Conservation (phyloP, 1,284 basidiomycete genomes). For the Kwoniella shivajii region DNA sequence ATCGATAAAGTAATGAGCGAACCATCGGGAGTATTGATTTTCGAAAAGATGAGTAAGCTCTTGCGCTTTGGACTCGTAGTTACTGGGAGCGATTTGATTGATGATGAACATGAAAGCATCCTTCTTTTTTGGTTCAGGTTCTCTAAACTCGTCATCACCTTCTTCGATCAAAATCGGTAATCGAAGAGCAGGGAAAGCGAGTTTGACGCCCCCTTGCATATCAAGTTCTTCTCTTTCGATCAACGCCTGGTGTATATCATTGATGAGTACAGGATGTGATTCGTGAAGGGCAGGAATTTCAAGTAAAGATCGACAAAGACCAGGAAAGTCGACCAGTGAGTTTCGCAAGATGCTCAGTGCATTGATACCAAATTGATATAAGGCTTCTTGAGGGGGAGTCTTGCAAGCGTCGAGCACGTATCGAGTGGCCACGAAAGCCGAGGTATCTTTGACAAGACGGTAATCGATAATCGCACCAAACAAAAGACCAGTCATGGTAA, state of each 20-base stretch:
- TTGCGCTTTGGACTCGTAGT: conserved; percentile 81
- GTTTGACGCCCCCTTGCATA: conserved; percentile 57
- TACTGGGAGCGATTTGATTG: conserved; percentile 94
- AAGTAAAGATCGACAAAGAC: conserved; percentile 85
- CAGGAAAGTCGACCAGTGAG: conserved; percentile 89
- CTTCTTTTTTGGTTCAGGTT: conserved; percentile 82
- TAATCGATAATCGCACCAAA: conserved; percentile 96
- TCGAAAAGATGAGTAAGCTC: conserved; percentile 83
- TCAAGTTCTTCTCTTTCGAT: conserved; percentile 52
- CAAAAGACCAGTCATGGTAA: conserved; percentile 93
- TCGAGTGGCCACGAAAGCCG: conserved; percentile 94
- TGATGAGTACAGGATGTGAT: conserved; percentile 80
- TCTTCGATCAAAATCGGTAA: conserved; percentile 54
- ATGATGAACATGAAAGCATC: conserved; percentile 97
- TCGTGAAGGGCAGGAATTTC: conserved; percentile 86
- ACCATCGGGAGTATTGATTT: conserved; percentile 86
- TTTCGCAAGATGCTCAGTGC: conserved; percentile 86
- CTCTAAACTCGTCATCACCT: conserved; percentile 62
- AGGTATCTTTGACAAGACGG: conserved; percentile 90
- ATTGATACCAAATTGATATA: conserved; percentile 95
- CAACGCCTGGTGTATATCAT: conserved; percentile 72
- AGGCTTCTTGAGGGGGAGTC: conserved; percentile 77
- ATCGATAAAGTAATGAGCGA: conserved; percentile 95
- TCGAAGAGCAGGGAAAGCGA: conserved; percentile 53
- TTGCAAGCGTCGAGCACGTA: conserved; percentile 94